A percentile compares a stretch with the other conserved stretches of the same genome.
Evolutionary conservation across 1,139 yeast species (phyloP).

Genomic region (Yamadazyma diddensiae): DNA sequence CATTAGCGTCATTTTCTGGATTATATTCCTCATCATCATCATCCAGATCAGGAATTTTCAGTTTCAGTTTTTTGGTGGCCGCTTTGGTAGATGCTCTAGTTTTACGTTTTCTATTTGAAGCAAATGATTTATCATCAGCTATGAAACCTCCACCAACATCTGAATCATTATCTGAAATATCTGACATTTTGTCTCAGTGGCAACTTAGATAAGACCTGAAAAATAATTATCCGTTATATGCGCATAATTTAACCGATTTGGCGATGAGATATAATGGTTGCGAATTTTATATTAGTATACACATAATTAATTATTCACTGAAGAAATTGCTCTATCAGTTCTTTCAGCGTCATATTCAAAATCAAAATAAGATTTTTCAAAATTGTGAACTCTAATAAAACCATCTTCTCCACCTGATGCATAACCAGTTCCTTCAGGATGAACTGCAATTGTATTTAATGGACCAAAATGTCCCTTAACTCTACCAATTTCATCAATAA

Average conservation of each 20-base stretch:
- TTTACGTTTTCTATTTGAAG: slow-evolving; percentile 17
- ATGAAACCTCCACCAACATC: slow-evolving; percentile 42
- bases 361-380: slow-evolving; percentile 88
- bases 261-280: too few species aligned
- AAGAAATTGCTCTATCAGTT: slow-evolving; percentile 59
- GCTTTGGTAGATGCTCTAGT: slow-evolving; percentile 15
- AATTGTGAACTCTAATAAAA: slow-evolving; percentile 88
- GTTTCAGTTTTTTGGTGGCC: slow-evolving; percentile 18
- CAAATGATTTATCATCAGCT: slow-evolving; percentile 31
- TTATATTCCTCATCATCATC: slow-evolving; percentile 24
- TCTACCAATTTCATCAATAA: slow-evolving; percentile 94
- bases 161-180: slow-evolving; percentile 9
- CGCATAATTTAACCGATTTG: too few species aligned
- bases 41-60: slow-evolving; percentile 7
- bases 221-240: too few species aligned
- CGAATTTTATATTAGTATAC: too few species aligned
- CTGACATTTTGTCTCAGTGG: slow-evolving; percentile 1
- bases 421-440: slow-evolving; percentile 90
- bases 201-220: too few species aligned
- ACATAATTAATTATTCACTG: too few species aligned
- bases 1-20: slow-evolving; percentile 18
- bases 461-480: slow-evolving; percentile 99
- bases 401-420: slow-evolving; percentile 99
- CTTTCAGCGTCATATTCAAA: slow-evolving; percentile 91
- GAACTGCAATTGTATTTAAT: slow-evolving; percentile 86